Conservation (phyloP, 768 basidiomycete species). For the Amanita molliuscula region DNA sequence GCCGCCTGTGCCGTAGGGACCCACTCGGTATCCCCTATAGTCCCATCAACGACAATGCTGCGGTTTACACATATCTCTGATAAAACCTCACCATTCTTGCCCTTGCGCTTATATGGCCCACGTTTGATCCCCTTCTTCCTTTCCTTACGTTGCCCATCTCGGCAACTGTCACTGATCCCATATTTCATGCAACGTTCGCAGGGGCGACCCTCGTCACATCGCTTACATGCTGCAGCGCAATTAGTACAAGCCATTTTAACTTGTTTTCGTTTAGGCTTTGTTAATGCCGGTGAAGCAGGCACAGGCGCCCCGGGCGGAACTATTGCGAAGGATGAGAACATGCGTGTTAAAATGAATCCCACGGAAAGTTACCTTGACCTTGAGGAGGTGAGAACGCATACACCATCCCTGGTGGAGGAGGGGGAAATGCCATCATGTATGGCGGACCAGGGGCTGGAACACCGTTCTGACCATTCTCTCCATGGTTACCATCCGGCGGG, state of each 20-base stretch:
- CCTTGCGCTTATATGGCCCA: slow-evolving; percentile 72
- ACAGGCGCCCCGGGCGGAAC: slow-evolving; percentile 15
- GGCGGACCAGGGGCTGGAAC: slow-evolving; percentile 18
- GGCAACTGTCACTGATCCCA: slow-evolving; percentile 65
- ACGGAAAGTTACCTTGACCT: slow-evolving; percentile 22
- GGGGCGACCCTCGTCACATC: slow-evolving; percentile 80
- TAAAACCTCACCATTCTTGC: slow-evolving; percentile 20
- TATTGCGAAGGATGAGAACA: slow-evolving; percentile 4
- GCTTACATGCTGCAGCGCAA: slow-evolving; percentile 82
- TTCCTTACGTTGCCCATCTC: slow-evolving; percentile 89
- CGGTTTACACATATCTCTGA: slow-evolving; percentile 9
- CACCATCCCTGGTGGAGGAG: slow-evolving; percentile 31
- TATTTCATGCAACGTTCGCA: slow-evolving; percentile 89
- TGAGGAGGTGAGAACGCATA: slow-evolving; percentile 33
- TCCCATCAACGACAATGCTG: neutral
- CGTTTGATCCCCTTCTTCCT: slow-evolving; percentile 85
- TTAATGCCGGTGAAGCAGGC: slow-evolving; percentile 16
- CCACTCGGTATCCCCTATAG: slow-evolving; percentile 19
- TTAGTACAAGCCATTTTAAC: slow-evolving; percentile 92
- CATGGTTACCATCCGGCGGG: slow-evolving; percentile 24
- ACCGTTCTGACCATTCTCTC: slow-evolving; percentile 23
- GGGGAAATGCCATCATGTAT: slow-evolving; percentile 32
- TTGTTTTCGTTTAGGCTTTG: slow-evolving; percentile 68
- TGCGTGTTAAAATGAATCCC: neutral
- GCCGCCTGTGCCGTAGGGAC: slow-evolving; percentile 14